A percentile compares a stretch with the other conserved stretches of the same genome.
These are phyloP conservation scores for Podaxis mareebaensis DNA, from an alignment of 768 basidiomycete species.

Conservation along the genomic window DNA sequence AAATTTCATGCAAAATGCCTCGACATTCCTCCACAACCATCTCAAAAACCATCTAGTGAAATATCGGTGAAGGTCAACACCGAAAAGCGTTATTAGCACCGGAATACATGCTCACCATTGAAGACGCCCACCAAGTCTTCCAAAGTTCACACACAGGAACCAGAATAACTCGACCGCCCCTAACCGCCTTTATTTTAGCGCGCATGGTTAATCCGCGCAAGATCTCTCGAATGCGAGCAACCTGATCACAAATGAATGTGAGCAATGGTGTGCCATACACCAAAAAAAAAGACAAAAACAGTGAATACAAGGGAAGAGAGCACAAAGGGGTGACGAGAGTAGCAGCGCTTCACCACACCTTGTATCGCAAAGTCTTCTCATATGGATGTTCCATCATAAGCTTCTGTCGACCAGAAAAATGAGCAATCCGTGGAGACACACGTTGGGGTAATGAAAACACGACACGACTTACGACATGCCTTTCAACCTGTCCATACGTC, in stretches of 20 bases:
- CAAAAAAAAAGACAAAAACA: neutral
- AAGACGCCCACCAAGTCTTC: neutral
- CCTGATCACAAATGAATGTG: neutral
- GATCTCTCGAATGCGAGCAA: neutral
- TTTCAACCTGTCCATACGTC: neutral
- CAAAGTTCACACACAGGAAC: neutral
- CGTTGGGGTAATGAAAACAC: neutral
- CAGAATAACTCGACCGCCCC: neutral
- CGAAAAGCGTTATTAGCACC: neutral
- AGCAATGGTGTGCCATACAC: neutral
- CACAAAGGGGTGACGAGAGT: neutral
- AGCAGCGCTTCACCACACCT: neutral
- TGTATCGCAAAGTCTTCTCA: neutral
- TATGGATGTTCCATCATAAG: conserved; percentile 2
- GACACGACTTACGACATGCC: neutral
- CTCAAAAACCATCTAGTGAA: neutral
- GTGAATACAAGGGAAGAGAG: neutral
- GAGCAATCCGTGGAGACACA: neutral
- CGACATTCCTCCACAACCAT: neutral
- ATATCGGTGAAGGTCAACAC: neutral
- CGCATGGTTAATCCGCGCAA: neutral
- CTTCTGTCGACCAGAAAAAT: neutral
- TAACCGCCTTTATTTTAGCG: neutral
- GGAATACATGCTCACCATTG: neutral
- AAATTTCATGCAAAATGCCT: neutral